Percentiles rank a stretch among this genome's conserved stretches.
Evolutionary conservation across 805 yeast species (phyloP).

Genomic region (Sungouiozyma intestinalis): DNA sequence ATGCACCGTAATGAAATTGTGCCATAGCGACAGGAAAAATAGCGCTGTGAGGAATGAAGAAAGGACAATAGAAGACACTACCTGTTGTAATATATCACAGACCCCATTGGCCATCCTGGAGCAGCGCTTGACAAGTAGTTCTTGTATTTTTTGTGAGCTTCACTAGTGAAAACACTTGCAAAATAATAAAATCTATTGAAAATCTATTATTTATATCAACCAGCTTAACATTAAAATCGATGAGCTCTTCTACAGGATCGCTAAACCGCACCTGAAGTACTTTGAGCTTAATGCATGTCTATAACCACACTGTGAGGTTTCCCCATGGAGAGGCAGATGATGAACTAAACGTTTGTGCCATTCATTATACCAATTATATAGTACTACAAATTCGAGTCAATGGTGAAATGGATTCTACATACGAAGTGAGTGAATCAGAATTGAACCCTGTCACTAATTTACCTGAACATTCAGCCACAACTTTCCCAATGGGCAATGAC

Average conservation of each 20-base stretch:
- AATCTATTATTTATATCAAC: neutral
- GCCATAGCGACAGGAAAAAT: constrained; percentile 23
- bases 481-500: neutral
- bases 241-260: neutral
- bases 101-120: constrained; percentile 1
- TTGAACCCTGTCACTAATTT: constrained; percentile 8
- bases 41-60: constrained; percentile 15
- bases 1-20: constrained; percentile 20
- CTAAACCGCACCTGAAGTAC: neutral
- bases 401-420: constrained; percentile 37
- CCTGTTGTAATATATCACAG: constrained; percentile 4
- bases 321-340: neutral
- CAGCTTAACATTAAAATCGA: neutral
- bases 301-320: neutral
- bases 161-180: too few relatives aligned
- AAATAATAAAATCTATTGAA: neutral
- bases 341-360: constrained; percentile 9
- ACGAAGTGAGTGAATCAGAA: constrained; percentile 29
- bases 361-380: constrained; percentile 20
- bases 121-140: neutral
- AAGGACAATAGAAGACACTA: constrained; percentile 5
- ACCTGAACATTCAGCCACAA: constrained; percentile 2
- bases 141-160: too few relatives aligned
- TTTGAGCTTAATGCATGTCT: neutral
- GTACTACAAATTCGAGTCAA: constrained; percentile 21